Conservation (phyloP, 2,329 filamentous ascomycete species). For the Pestalotiopsis fici region DNA sequence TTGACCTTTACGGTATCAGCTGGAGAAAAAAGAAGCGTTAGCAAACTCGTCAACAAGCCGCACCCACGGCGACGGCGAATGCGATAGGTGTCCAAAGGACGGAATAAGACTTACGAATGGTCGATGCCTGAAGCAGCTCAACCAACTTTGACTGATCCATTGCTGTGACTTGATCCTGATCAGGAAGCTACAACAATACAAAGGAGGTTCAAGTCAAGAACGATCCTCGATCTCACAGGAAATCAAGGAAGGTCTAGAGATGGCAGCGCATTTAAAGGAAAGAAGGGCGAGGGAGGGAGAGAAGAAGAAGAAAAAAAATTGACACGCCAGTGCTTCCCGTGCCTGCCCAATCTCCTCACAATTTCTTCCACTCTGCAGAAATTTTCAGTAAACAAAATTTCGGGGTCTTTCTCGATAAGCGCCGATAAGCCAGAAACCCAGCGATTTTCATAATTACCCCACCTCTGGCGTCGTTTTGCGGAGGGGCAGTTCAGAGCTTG, state of each 20-base stretch:
- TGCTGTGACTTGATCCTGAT: conserved; percentile 26
- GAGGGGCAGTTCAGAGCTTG: background rate
- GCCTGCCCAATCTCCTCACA: conserved; percentile 13
- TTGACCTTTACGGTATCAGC: conserved; percentile 90
- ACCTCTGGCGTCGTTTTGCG: background rate
- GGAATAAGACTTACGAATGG: conserved; percentile 69
- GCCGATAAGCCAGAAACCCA: conserved; percentile 8
- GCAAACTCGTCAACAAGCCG: conserved; percentile 15
- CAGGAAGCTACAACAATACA: conserved; percentile 4
- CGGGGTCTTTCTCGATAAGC: conserved; percentile 10
- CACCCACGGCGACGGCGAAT: background rate
- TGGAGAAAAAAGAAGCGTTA: conserved; percentile 43
- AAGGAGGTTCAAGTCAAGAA: conserved; percentile 1
- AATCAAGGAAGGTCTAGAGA: background rate
- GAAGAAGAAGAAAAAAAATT: background rate
- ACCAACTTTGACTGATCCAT: conserved; percentile 87
- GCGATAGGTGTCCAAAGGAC: background rate
- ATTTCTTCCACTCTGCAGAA: conserved; percentile 5
- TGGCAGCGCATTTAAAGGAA: background rate
- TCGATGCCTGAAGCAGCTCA: conserved; percentile 81
- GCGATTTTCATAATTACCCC: background rate
- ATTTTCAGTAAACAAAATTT: conserved; percentile 8
- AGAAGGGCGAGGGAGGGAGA: background rate
- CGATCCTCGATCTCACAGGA: conserved; percentile 4
- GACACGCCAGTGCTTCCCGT: background rate